phyloP scores from a whole-genome alignment of 2,329 filamentous ascomycete species.

The Paraphaeosphaeria sporulosa region DNA sequence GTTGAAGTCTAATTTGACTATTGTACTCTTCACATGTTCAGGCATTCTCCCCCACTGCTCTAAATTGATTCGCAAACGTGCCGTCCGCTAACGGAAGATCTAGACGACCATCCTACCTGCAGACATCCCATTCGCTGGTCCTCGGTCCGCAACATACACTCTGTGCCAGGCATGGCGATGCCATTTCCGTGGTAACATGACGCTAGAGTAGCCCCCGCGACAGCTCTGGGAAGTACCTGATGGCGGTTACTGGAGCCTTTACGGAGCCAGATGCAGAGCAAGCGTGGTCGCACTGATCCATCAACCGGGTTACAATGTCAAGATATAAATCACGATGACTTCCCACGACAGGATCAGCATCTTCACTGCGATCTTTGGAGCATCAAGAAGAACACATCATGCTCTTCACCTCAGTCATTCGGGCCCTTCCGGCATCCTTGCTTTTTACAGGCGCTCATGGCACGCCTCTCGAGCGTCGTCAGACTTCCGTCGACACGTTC shows the following conservation, averaged over 20 bases:
- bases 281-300: background rate
- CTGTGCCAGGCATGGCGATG: background rate
- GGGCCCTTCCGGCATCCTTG: background rate
- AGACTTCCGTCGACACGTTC: constrained; percentile 41
- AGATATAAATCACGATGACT: background rate
- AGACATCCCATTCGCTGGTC: background rate
- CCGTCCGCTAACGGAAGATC: background rate
- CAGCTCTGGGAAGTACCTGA: background rate
- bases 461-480: background rate
- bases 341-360: background rate
- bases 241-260: background rate
- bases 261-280: background rate
- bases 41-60: background rate
- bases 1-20: constrained; percentile 1
- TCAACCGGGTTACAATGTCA: background rate
- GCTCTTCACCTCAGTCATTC: background rate
- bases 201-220: background rate
- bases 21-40: background rate
- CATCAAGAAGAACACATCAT: background rate
- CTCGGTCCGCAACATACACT: background rate
- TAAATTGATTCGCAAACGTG: background rate
- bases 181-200: constrained; percentile 5
- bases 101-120: background rate
- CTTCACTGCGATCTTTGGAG: background rate
- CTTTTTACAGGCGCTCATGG: background rate